Percentiles rank a stretch among this genome's conserved stretches.
Conservation (phyloP, 345 rosid genomes). For the Brassica juncea region DNA sequence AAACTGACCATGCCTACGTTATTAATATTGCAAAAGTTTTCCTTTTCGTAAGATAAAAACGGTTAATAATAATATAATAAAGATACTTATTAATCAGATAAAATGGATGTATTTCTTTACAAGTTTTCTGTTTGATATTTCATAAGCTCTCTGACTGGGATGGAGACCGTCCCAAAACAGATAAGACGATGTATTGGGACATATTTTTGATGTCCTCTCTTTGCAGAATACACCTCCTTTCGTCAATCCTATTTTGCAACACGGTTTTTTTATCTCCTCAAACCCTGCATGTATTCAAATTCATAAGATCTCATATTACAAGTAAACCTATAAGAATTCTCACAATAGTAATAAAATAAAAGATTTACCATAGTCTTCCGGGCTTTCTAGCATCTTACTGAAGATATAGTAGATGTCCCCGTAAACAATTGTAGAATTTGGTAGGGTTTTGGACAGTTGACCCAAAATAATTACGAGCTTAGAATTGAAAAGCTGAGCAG, state of each 20-base stretch:
- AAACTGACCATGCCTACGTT: constrained; percentile 4
- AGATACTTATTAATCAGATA: constrained; percentile 6
- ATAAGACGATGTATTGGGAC: constrained; percentile 31
- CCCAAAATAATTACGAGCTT: constrained; percentile 44
- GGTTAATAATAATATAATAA: not conserved
- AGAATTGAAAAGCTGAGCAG: constrained; percentile 53
- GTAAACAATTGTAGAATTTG: constrained; percentile 44
- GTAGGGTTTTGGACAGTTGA: constrained; percentile 39
- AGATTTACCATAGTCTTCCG: constrained; percentile 52
- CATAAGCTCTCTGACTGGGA: constrained; percentile 46
- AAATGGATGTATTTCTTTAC: constrained; percentile 6
- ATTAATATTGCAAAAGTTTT: constrained; percentile 19
- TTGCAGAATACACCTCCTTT: constrained; percentile 33
- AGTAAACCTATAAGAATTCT: not conserved
- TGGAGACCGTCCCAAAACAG: constrained; percentile 43
- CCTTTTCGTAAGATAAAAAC: not conserved
- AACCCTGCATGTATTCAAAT: constrained; percentile 24
- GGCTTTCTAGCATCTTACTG: constrained; percentile 47
- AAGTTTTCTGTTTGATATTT: constrained; percentile 20
- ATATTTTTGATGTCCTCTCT: constrained; percentile 2
- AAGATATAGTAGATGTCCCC: constrained; percentile 49
- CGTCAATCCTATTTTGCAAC: constrained; percentile 35
- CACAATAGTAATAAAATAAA: not conserved
- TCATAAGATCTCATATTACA: not conserved
- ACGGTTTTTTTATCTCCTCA: constrained; percentile 31